Conservation (phyloP, 2,329 filamentous ascomycete species). For the Epichloe bromicola region DNA sequence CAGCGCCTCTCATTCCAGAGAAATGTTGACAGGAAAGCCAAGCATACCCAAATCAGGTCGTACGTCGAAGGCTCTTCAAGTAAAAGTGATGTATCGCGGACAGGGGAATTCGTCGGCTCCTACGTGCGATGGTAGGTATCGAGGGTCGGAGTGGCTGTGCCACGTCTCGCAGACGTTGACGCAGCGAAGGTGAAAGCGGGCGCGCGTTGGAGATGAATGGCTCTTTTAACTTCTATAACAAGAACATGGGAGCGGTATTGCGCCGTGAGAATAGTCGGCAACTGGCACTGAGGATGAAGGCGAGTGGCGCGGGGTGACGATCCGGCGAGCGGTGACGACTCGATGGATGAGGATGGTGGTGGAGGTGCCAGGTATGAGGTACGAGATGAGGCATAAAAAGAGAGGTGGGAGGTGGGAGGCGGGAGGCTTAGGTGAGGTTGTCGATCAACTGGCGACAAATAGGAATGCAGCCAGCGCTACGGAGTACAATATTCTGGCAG, state of each 20-base stretch:
- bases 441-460: no score
- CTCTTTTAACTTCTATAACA: conserved; percentile 27
- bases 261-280: not conserved
- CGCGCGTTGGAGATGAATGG: conserved; percentile 4
- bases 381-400: no score
- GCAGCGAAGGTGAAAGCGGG: conserved; percentile 7
- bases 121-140: not conserved
- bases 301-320: not conserved
- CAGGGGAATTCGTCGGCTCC: not conserved
- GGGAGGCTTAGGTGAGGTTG: no score
- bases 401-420: no score
- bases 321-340: not conserved
- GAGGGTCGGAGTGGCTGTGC: not conserved
- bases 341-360: not conserved
- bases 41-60: not conserved
- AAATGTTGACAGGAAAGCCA: not conserved
- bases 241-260: conserved; percentile 17
- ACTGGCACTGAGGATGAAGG: not conserved
- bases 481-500: no score
- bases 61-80: not conserved
- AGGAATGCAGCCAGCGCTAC: no score
- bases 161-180: not conserved
- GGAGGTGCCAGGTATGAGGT: not conserved
- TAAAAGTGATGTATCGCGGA: not conserved
- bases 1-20: not conserved